Evolutionary conservation across 1,139 yeast genomes (phyloP), one percentile per base, ranked within the genome.

Genomic region (Lodderomyces theae): DNA sequence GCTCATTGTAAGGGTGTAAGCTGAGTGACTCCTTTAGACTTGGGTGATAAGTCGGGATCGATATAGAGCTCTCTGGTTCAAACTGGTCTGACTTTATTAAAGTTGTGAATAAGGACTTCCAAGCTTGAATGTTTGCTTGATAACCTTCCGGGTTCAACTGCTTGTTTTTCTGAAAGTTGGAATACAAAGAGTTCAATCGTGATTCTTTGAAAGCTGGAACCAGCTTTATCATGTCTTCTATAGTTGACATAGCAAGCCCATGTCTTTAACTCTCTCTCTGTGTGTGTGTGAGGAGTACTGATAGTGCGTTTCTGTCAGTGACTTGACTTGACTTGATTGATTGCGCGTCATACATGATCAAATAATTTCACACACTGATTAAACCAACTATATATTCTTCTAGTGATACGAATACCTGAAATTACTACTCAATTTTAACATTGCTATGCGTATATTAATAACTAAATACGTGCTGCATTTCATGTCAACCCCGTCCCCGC

Each of bases 61-160:
- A 53, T 9, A 65, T 37, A 17, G 42, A 38, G 0, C 64, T 55
- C 21, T 47, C 49, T 6, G 41, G 34, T 9, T 40, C 29, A 28
- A 37, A 31, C 10, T 25, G 28, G 15, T 24, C 29, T 4, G 41
- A 25, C 17, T 35, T 42, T 25, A 65, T 50, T 19, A 69, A 41
- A 9, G 54, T 52, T 8, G 39, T 35, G 12, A 71, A 44, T 13
- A 70, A 54, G 7, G 51, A 43, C 5, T 46, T 38, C 94, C 94
- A 85, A 1, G 88, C 84, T 2, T 60, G 58, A n/a, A 83, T 48
- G 52, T 85, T 85, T 18, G 92, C 92, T 29, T 70, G 77, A 49
- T 67, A 84, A 1, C 94, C 94, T 47, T 82, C 89, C 1, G 76
- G 77, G 53, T 85, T 85, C 17, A 73, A 51, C 8, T 69, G 74